Conservation (phyloP, 2,329 filamentous ascomycete species). For the Penicillium oxalicum region DNA sequence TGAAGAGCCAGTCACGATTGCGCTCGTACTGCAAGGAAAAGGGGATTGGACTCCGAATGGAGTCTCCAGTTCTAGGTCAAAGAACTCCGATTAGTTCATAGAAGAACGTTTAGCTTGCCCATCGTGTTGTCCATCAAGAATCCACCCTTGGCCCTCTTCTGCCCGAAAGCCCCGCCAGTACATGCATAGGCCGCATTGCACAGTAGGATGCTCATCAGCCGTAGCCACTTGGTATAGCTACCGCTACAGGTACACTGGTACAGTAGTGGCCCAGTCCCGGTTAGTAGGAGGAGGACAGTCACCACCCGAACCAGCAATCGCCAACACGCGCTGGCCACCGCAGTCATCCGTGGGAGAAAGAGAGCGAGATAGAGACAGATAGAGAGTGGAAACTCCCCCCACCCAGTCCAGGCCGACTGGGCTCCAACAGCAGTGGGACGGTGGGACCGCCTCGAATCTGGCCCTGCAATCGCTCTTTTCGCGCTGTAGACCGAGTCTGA, state of each 20-base stretch:
- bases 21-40: neutral
- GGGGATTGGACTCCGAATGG: neutral
- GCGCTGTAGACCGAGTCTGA: neutral
- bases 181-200: neutral
- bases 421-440: neutral
- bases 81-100: neutral
- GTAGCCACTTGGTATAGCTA: too few relatives aligned
- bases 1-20: slow-evolving; percentile 12
- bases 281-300: too few relatives aligned
- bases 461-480: neutral
- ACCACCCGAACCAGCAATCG: neutral
- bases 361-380: too few relatives aligned
- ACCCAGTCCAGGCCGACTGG: slow-evolving; percentile 3
- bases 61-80: slow-evolving; percentile 8
- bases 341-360: slow-evolving; percentile 11
- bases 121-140: neutral
- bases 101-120: neutral
- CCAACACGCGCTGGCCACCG: slow-evolving; percentile 5
- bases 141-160: slow-evolving; percentile 6
- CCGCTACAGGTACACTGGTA: too few relatives aligned
- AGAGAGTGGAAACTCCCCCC: too few relatives aligned
- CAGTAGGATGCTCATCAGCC: too few relatives aligned
- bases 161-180: slow-evolving; percentile 13
- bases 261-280: too few relatives aligned
- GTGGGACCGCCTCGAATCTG: neutral